Conservation (phyloP, 2,329 filamentous ascomycete genomes). For the Pyrenochaeta sp. region DNA sequence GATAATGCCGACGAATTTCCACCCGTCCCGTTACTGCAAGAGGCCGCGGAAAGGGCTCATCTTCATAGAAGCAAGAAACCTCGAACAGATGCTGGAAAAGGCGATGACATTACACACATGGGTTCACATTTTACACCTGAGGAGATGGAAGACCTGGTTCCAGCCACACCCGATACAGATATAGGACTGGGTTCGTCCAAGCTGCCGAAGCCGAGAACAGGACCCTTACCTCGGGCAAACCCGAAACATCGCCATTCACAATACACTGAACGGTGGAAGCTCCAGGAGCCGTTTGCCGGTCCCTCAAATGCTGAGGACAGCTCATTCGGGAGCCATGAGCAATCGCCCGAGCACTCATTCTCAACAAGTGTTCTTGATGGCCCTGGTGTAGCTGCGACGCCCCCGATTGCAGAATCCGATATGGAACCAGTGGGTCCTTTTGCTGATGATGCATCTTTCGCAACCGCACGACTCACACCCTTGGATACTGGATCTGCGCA, state of each 20-base stretch:
- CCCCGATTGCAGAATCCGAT: constrained; percentile 78
- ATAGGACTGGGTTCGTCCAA: constrained; percentile 34
- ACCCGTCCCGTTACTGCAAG: constrained; percentile 63
- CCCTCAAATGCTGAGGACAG: constrained; percentile 29
- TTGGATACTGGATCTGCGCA: constrained; percentile 78
- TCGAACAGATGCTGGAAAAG: constrained; percentile 43
- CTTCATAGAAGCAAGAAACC: constrained; percentile 60
- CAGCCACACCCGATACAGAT: constrained; percentile 51
- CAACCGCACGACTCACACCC: constrained; percentile 52
- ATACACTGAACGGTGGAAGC: constrained; percentile 31
- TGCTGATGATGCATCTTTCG: constrained; percentile 32
- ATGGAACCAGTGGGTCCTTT: constrained; percentile 65
- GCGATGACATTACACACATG: constrained; percentile 21
- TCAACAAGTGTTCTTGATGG: constrained; percentile 41
- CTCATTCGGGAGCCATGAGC: constrained; percentile 20
- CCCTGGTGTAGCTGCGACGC: constrained; percentile 72
- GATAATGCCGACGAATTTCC: constrained; percentile 47
- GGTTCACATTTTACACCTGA: constrained; percentile 40
- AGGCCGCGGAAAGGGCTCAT: constrained; percentile 60
- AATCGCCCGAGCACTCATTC: constrained; percentile 31
- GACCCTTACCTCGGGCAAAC: constrained; percentile 26
- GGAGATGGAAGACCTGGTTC: constrained; percentile 44
- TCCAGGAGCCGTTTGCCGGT: constrained; percentile 35
- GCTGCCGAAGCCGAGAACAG: constrained; percentile 25
- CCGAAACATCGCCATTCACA: constrained; percentile 28